Percentiles rank a stretch among this genome's conserved stretches.
These are phyloP conservation scores for Cercospora beticola DNA, from an alignment of 2,329 filamentous ascomycete genomes.

Conservation along the genomic window DNA sequence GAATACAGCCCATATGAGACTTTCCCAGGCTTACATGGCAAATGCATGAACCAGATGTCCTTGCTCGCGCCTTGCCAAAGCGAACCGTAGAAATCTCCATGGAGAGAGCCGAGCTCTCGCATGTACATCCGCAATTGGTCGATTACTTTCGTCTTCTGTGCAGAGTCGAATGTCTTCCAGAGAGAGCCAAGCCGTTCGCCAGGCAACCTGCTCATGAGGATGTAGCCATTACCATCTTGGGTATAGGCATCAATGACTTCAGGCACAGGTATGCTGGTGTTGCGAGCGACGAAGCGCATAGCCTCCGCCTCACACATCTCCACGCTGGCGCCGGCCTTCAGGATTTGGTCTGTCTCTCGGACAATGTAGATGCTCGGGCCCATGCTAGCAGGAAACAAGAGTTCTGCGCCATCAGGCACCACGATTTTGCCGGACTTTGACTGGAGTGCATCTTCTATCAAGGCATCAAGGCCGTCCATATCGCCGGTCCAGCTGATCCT, in stretches of 20 bases:
- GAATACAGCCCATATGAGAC: constrained; percentile 8
- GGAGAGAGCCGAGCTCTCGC: constrained; percentile 3
- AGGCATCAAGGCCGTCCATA: too few relatives aligned
- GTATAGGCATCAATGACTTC: constrained; percentile 8
- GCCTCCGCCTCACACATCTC: constrained; percentile 15
- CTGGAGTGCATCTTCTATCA: too few relatives aligned
- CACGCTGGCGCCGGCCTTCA: constrained; percentile 10
- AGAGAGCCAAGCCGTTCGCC: not conserved
- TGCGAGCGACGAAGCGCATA: constrained; percentile 14
- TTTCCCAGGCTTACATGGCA: constrained; percentile 1
- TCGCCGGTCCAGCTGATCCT: too few relatives aligned
- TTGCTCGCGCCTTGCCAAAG: constrained; percentile 14
- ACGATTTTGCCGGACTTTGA: too few relatives aligned
- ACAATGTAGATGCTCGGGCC: constrained; percentile 8
- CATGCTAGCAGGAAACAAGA: constrained; percentile 5
- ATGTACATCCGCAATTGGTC: constrained; percentile 7
- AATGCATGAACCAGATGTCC: constrained; percentile 15
- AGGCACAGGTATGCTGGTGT: constrained; percentile 16
- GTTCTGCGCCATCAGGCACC: not conserved
- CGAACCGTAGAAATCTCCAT: constrained; percentile 8
- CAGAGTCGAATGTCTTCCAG: not conserved
- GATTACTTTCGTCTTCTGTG: not conserved
- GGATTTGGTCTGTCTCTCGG: constrained; percentile 1
- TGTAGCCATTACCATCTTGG: constrained; percentile 8
- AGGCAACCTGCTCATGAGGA: constrained; percentile 11